Conservation (phyloP, 768 basidiomycete species). For the Boletus eberwhitei region DNA sequence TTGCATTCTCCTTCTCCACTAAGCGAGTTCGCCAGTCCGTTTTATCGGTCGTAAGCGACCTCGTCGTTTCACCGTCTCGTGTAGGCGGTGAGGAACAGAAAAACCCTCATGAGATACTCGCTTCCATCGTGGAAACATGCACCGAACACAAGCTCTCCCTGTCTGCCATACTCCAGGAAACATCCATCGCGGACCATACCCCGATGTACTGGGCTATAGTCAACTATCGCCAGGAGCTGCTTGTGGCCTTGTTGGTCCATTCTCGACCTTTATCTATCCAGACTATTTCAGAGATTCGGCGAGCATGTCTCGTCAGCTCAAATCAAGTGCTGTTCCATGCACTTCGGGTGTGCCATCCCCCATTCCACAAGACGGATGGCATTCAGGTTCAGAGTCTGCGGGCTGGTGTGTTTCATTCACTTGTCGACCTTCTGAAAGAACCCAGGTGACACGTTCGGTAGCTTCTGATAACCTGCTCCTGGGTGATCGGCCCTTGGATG, state of each 20-base stretch:
- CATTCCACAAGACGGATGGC: slow-evolving; percentile 23
- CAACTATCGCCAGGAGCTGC: slow-evolving; percentile 36
- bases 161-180: slow-evolving; percentile 27
- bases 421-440: background rate
- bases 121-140: slow-evolving; percentile 61
- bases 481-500: slow-evolving; percentile 44
- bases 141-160: slow-evolving; percentile 43
- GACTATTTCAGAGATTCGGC: slow-evolving; percentile 60
- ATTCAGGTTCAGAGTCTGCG: slow-evolving; percentile 12
- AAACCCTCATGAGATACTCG: slow-evolving; percentile 42
- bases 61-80: slow-evolving; percentile 31
- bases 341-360: slow-evolving; percentile 20
- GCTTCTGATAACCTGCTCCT: slow-evolving; percentile 46
- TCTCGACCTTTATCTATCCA: slow-evolving; percentile 39
- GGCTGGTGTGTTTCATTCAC: slow-evolving; percentile 24
- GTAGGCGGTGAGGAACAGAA: background rate
- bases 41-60: slow-evolving; percentile 49
- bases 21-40: slow-evolving; percentile 53
- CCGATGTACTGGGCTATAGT: slow-evolving; percentile 32
- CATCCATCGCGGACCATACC: slow-evolving; percentile 21
- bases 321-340: slow-evolving; percentile 30
- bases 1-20: slow-evolving; percentile 27
- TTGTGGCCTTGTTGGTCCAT: slow-evolving; percentile 52
- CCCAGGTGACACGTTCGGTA: background rate
- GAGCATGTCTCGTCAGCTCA: slow-evolving; percentile 51